A percentile compares a stretch with the other conserved stretches of the same genome.
Conservation (phyloP, 2,329 filamentous ascomycete species). For the Lizonia empirigonia region DNA sequence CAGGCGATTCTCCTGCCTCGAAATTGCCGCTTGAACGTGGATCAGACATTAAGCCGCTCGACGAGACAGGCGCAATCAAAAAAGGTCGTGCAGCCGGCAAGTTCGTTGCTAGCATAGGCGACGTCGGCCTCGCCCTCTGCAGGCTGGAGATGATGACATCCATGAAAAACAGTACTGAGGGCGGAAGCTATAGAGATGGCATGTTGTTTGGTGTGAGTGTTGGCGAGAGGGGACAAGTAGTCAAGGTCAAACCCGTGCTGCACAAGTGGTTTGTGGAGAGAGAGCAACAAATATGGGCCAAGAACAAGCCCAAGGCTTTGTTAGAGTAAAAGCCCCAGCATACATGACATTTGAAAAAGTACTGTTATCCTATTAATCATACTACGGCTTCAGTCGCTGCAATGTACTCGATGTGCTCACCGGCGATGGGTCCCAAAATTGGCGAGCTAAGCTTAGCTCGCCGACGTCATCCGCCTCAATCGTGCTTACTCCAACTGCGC, state of each 20-base stretch:
- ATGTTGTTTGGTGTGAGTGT: constrained; percentile 55
- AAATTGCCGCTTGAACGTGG: constrained; percentile 40
- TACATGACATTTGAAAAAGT: not conserved
- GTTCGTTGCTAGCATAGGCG: constrained; percentile 78
- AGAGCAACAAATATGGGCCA: constrained; percentile 41
- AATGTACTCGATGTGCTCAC: constrained; percentile 1
- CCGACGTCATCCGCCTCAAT: constrained; percentile 11
- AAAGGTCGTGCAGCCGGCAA: constrained; percentile 76
- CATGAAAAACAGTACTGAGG: constrained; percentile 71
- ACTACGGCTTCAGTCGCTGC: not conserved
- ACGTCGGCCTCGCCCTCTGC: constrained; percentile 85
- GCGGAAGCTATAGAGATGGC: constrained; percentile 62
- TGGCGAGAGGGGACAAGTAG: constrained; percentile 21
- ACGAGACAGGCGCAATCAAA: constrained; percentile 48
- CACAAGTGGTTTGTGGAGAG: constrained; percentile 71
- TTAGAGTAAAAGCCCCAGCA: not conserved
- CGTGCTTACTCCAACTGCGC: not conserved
- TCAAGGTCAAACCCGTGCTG: constrained; percentile 67
- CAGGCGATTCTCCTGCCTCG: constrained; percentile 3
- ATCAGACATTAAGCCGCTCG: constrained; percentile 60
- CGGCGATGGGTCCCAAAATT: not conserved
- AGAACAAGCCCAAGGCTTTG: constrained; percentile 23
- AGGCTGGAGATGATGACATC: constrained; percentile 91
- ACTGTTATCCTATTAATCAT: no score
- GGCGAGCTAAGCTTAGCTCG: constrained; percentile 11